A percentile compares a stretch with the other conserved stretches of the same genome.
Evolutionary conservation across 768 basidiomycete species (phyloP).

Genomic region (Psilocybe cubensis): DNA sequence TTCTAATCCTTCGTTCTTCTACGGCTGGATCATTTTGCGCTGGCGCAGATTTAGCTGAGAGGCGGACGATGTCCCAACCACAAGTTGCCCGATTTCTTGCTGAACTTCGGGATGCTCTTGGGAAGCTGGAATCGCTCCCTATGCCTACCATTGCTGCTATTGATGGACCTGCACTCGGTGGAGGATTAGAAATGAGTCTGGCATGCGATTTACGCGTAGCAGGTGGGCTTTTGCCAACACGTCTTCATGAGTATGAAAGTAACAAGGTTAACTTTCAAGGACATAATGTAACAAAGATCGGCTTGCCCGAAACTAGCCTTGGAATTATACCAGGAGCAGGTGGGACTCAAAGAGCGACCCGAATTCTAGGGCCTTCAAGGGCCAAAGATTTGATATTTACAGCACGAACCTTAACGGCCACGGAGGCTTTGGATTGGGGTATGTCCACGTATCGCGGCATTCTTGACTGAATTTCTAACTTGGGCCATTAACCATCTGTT

Average conservation of each 20-base stretch:
- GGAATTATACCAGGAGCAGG: slow-evolving; percentile 93
- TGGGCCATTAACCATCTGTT: not conserved
- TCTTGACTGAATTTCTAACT: slow-evolving; percentile 7
- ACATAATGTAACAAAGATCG: slow-evolving; percentile 78
- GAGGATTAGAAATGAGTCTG: slow-evolving; percentile 87
- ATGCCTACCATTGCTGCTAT: slow-evolving; percentile 93
- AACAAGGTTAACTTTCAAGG: slow-evolving; percentile 36
- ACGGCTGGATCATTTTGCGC: slow-evolving; percentile 85
- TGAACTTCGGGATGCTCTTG: slow-evolving; percentile 71
- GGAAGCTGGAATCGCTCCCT: slow-evolving; percentile 77
- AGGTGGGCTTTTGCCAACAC: slow-evolving; percentile 51
- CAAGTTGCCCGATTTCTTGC: slow-evolving; percentile 81
- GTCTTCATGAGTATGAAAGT: not conserved
- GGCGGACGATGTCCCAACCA: slow-evolving; percentile 76
- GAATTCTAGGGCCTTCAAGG: slow-evolving; percentile 76
- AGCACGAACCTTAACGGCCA: slow-evolving; percentile 66
- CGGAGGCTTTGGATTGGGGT: slow-evolving; percentile 78
- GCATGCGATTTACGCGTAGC: slow-evolving; percentile 92
- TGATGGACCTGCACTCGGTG: slow-evolving; percentile 91
- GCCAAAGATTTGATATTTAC: slow-evolving; percentile 91
- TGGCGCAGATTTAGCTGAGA: slow-evolving; percentile 87
- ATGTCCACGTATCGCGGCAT: slow-evolving; percentile 1
- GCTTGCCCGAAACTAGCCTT: slow-evolving; percentile 77
- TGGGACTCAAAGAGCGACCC: slow-evolving; percentile 82
- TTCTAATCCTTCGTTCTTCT: slow-evolving; percentile 83